A percentile compares a stretch with the other conserved stretches of the same genome.
These are phyloP conservation scores for Pseudonitzschia pungens DNA, from an alignment of 108 stramenopile genomes.

Conservation along the genomic window DNA sequence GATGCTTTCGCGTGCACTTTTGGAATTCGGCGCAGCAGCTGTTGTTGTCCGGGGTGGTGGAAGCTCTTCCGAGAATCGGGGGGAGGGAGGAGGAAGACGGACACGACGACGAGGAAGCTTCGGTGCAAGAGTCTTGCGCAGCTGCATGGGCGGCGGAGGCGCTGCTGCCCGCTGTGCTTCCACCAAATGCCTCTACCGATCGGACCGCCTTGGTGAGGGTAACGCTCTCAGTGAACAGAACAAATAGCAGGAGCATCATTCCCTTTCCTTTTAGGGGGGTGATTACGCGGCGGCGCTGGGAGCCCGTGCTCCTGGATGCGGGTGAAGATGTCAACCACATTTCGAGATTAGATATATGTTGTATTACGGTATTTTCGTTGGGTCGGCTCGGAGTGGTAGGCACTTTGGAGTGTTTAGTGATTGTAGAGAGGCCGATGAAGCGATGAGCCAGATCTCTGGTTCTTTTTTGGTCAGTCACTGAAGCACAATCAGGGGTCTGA, in stretches of 20 bases:
- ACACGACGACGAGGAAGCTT: not conserved
- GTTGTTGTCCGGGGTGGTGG: not conserved
- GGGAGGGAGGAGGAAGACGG: not conserved
- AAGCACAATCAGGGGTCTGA: no score
- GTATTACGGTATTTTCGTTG: no score
- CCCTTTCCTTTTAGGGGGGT: constrained; percentile 46
- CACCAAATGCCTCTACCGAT: constrained; percentile 4
- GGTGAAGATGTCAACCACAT: no score
- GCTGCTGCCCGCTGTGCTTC: not conserved
- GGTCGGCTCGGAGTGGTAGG: no score
- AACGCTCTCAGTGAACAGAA: constrained; percentile 44
- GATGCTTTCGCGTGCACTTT: constrained; percentile 14
- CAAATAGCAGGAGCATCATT: constrained; percentile 31
- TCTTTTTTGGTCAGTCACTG: no score
- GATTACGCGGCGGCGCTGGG: constrained; percentile 8
- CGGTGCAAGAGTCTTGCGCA: not conserved
- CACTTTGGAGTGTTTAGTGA: no score
- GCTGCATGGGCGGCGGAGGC: not conserved
- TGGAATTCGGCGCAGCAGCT: constrained; percentile 25
- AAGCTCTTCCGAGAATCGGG: not conserved
- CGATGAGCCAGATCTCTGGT: no score
- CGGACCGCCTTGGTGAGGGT: constrained; percentile 42
- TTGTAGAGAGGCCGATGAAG: no score
- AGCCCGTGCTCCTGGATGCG: no score
- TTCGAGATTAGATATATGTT: no score